phyloP scores from a whole-genome alignment of 225 moss, liverwort and hornwort genomes.

The Marchantia polymorpha region DNA sequence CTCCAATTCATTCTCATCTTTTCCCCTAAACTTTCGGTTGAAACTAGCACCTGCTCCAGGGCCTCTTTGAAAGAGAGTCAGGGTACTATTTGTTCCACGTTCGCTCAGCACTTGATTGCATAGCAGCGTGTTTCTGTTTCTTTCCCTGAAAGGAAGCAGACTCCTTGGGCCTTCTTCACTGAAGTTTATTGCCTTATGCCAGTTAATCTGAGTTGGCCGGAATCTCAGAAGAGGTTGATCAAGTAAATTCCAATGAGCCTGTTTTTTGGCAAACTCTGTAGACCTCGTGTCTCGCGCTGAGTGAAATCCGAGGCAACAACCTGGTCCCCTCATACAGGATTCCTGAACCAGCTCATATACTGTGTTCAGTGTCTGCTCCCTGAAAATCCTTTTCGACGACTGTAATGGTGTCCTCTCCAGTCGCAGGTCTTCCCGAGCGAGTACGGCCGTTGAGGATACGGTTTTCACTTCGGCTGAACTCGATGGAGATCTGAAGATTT shows the following conservation, averaged over 20 bases:
- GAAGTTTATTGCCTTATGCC: neutral
- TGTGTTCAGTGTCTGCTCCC: neutral
- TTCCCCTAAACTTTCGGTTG: neutral
- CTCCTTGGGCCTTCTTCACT: neutral
- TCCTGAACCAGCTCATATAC: neutral
- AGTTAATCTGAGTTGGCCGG: neutral
- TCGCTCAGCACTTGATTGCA: conserved; percentile 17
- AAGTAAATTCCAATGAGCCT: neutral
- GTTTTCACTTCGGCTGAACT: neutral
- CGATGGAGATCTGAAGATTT: conserved; percentile 17
- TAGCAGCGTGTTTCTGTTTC: neutral
- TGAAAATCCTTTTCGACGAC: neutral
- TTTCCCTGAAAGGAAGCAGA: conserved; percentile 4
- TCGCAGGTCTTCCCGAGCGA: conserved; percentile 1
- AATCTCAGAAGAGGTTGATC: neutral
- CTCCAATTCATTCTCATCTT: neutral
- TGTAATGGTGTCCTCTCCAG: neutral
- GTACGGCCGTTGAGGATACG: neutral
- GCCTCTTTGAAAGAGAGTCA: conserved; percentile 1
- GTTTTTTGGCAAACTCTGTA: neutral
- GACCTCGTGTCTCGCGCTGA: conserved; percentile 18
- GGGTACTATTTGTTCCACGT: conserved; percentile 13
- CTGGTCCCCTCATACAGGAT: neutral
- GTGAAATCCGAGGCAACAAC: neutral
- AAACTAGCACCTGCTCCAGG: neutral